Base-by-base conservation (phyloP, 2,329 filamentous ascomycete species). In the Penicillium nordicum region DNA sequence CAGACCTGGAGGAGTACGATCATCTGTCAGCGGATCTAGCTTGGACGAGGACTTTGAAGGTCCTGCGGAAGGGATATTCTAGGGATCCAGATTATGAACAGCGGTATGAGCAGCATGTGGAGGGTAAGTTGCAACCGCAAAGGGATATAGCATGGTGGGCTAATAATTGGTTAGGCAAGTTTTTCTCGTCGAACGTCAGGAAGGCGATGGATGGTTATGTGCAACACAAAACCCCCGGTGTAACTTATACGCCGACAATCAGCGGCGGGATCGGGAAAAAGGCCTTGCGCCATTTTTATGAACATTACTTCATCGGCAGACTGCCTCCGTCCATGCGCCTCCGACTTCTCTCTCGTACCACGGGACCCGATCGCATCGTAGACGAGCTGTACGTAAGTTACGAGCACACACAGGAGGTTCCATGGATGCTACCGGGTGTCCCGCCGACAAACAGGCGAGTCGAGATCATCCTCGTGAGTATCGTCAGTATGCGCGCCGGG, bases 1-100 rank as follows among this genome's bases (percentile, higher is more conserved):
- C 81, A 21, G 84, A 90, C 54, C 70, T 89, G 32, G 85, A 88
- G 2, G 83, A 88, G 61, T 91, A 85, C 63, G 82, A 90, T 60
- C 77, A 80, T 10, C 76, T 88, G 3, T 81, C 82, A 0, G 83
- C 87, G 1, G 80, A 82, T n/a, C 67, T 91, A 21, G 87, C 88
- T 0, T 91, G 86, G 81, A 84, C 80, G n/a, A 79, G 89, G 8
- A 86, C 84, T 36, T 67, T 92, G 55, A 77, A 78, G 1, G 73
- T 79, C 0, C 76, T 89, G 36, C 78, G 85, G 40, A 80, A 79
- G 57, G 87, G 84, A 0, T 89, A 91, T 66, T 71, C 70, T 4
- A 67, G 72, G 42, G 69, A 77, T 36, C 54, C 63, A 1, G 72
- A 76, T 56, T 58, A 72, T 36, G 73, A 76, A 38, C 68, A 70